Conservation (phyloP, 257 asterid species). For the Lithospermum erythrorhizon region DNA sequence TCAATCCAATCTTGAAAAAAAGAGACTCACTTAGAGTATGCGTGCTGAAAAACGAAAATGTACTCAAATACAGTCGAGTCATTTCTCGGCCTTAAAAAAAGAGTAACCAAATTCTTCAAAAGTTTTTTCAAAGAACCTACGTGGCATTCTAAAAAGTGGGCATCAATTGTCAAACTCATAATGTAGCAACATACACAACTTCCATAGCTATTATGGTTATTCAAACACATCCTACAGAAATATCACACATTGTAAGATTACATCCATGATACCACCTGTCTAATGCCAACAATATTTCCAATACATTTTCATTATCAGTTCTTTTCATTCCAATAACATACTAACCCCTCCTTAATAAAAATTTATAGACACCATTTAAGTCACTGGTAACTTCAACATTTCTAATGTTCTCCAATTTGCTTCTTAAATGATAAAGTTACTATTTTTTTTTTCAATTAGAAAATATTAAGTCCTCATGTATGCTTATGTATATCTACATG, state of each 20-base stretch:
- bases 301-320: too few species aligned
- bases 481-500: not conserved
- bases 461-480: not conserved
- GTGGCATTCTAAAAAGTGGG: not conserved
- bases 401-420: too few species aligned
- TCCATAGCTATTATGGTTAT: too few species aligned
- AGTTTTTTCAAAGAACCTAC: not conserved
- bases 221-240: too few species aligned
- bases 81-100: not conserved
- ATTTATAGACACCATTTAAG: too few species aligned
- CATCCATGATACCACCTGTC: too few species aligned
- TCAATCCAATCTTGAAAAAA: not conserved
- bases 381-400: too few species aligned
- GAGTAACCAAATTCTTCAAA: not conserved
- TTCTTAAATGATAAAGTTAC: too few species aligned
- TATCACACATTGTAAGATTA: too few species aligned
- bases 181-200: not conserved
- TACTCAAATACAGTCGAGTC: not conserved
- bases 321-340: too few species aligned
- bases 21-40: not conserved
- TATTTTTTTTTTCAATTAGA: not conserved
- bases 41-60: not conserved
- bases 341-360: too few species aligned
- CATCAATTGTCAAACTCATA: not conserved
- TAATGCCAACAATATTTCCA: too few species aligned